Base-by-base conservation (phyloP, 306 rosid genomes). In the Astragalus membranaceus region DNA sequence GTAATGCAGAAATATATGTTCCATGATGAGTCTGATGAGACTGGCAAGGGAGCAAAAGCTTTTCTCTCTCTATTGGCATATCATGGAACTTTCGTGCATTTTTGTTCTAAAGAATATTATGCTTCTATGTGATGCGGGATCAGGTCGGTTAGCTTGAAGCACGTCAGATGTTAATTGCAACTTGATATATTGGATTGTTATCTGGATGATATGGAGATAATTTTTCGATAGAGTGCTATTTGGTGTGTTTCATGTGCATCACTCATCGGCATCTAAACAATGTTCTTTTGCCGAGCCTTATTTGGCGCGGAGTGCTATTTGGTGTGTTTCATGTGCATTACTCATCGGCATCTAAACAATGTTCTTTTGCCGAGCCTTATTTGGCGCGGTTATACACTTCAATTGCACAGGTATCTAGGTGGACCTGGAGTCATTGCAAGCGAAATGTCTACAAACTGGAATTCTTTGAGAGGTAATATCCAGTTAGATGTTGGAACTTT, bases 51-150 rank as follows among this genome's bases (percentile, higher is more conserved):
- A 61, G 84, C 85, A 56, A 97, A 90, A 76, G 83, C 73, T 81
- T 81, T 90, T 72, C 67, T 78, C 70, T 79, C 84, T 70, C 84
- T 84, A 78, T 78, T 93, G 84, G 74, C 67, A 54, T 73, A 73
- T 13, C 82, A 75, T 16, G 98, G 96, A 81, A 89, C 90, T 70
- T 87, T 90, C 62, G 17, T 67, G 12, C 75, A 75, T 74, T 82
- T 81, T 88, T 86, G 81, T 80, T 85, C 97, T 13, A 82, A 87
- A 79, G 86, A 87, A 97, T 88, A 85, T 77, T 5, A 85, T 65
- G 63, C 87, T 59, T 66, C 42, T 37, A 26, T 26, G 30, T 26
- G 30, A 26, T 26, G 30, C 30, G 4, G 8, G 8, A 36, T 36
- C 68, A 53, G 44, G 41, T 61, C 57, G 23, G 33, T 64, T 61